phyloP scores from a whole-genome alignment of 2,329 filamentous ascomycete species.

The Pseudocercospora musae region DNA sequence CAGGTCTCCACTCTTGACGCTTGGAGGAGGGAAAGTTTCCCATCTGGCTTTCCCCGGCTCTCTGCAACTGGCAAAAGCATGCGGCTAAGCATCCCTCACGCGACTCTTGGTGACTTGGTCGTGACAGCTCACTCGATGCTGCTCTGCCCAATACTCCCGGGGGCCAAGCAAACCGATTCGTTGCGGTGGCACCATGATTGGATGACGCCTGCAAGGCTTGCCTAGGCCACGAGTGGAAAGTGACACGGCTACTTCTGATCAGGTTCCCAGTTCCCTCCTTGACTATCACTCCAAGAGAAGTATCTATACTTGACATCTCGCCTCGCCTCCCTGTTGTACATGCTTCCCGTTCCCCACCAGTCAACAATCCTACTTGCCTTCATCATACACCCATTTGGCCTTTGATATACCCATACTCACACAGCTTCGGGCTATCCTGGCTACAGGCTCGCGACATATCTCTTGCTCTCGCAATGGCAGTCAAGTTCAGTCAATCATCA shows the following conservation, averaged over 20 bases:
- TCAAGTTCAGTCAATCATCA: constrained; percentile 26
- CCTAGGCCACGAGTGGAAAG: not conserved
- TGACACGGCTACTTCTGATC: not conserved
- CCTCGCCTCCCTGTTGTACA: not conserved
- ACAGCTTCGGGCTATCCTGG: not conserved
- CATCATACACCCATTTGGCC: not conserved
- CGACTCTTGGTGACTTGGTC: not conserved
- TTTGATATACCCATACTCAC: not conserved
- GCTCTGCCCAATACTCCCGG: constrained; percentile 1
- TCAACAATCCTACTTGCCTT: not conserved
- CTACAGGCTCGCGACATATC: not conserved
- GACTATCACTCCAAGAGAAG: not conserved
- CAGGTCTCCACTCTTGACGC: not conserved
- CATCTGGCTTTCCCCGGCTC: not conserved
- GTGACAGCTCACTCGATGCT: constrained; percentile 4
- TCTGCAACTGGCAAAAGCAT: not conserved
- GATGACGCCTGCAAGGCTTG: not conserved
- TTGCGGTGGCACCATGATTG: not conserved
- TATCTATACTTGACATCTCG: constrained; percentile 3
- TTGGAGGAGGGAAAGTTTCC: constrained; percentile 3
- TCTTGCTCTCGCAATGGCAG: constrained; percentile 16
- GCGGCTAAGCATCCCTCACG: not conserved
- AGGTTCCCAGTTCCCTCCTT: not conserved
- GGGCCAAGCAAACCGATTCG: not conserved
- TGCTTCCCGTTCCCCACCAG: not conserved